A percentile compares a stretch with the other conserved stretches of the same genome.
phyloP scores from a whole-genome alignment of 257 asterid genomes.

The Rehmannia glutinosa region DNA sequence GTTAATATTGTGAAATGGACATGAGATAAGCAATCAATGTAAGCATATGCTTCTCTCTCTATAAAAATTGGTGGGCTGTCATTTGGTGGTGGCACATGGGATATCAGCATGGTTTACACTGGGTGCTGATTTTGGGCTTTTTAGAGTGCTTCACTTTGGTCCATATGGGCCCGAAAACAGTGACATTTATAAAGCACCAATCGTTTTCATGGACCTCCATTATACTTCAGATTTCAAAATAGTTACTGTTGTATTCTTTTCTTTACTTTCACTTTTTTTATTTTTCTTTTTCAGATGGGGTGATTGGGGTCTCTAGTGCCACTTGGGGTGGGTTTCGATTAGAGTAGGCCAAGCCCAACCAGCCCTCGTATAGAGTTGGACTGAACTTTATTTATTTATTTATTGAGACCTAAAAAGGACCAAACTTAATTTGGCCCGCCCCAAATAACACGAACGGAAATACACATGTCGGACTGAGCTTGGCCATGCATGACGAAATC shows the following conservation, averaged over 20 bases:
- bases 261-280: background rate
- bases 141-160: constrained; percentile 18
- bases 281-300: background rate
- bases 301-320: no score
- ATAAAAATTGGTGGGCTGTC: constrained; percentile 13
- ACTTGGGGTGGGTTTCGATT: no score
- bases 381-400: no score
- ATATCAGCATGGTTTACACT: constrained; percentile 12
- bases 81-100: constrained; percentile 27
- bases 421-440: no score
- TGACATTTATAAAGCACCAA: no score
- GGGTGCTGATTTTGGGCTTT: constrained; percentile 33
- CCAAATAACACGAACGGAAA: no score
- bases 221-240: background rate
- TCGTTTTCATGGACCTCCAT: constrained; percentile 25
- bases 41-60: background rate
- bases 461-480: no score
- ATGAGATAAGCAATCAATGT: background rate
- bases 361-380: no score
- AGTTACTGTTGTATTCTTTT: no score
- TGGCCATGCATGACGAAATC: no score
- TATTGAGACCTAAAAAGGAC: no score
- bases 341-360: no score
- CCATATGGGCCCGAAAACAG: constrained; percentile 20
- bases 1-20: constrained; percentile 11